phyloP scores from a whole-genome alignment of 306 rosid genomes.

The Sesbania bispinosa region DNA sequence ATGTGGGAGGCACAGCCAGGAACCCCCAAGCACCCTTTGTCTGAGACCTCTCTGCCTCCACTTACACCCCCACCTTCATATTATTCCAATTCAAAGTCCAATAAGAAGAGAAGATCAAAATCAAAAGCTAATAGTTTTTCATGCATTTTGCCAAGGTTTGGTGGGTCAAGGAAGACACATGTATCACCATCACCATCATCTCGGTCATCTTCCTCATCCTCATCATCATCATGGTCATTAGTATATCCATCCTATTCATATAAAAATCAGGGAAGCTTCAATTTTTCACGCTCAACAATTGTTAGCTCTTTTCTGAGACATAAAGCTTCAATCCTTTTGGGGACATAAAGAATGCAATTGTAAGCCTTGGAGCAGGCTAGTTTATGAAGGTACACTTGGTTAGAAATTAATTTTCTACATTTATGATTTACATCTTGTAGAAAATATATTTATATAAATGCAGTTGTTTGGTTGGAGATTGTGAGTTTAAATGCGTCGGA shows the following conservation, averaged over 20 bases:
- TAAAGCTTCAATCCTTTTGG: conserved; percentile 12
- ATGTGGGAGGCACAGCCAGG: conserved; percentile 50
- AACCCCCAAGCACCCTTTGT: conserved; percentile 43
- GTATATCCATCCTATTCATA: conserved; percentile 17
- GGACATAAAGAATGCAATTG: conserved; percentile 5
- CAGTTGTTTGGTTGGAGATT: not conserved
- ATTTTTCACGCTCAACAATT: conserved; percentile 5
- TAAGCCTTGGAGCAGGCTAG: conserved; percentile 1
- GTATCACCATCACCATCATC: conserved; percentile 21
- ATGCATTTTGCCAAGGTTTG: conserved; percentile 22
- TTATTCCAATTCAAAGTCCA: conserved; percentile 26
- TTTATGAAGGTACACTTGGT: not conserved
- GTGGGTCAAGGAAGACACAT: conserved; percentile 24
- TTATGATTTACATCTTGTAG: not conserved
- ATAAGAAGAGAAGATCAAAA: not conserved
- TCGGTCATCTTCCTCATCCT: not conserved
- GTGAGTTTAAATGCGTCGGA: not conserved
- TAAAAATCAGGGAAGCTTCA: conserved; percentile 9
- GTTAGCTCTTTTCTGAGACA: not conserved
- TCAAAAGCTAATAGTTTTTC: conserved; percentile 24
- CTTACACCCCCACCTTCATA: conserved; percentile 52
- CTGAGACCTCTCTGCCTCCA: conserved; percentile 32
- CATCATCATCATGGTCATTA: conserved; percentile 9
- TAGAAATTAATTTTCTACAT: not conserved
- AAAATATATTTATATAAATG: not conserved